These are phyloP conservation scores for Vaccinium darrowii DNA, from an alignment of 148 eudicot genomes.

Conservation along the genomic window DNA sequence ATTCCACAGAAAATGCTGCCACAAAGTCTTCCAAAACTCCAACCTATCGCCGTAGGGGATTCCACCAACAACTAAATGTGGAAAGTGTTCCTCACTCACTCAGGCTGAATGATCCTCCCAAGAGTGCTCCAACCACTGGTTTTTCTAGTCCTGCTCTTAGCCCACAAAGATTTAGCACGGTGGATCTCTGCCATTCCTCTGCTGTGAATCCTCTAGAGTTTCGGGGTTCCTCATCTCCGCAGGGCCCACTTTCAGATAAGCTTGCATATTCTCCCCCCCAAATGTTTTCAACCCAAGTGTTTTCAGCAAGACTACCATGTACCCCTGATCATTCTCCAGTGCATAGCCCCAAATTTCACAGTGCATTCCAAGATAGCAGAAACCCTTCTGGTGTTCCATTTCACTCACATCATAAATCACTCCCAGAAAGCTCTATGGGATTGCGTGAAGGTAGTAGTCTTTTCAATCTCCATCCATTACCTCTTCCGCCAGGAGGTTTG, in stretches of 20 bases:
- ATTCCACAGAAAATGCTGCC: conserved; percentile 33
- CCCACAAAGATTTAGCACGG: conserved; percentile 56
- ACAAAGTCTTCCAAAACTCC: conserved; percentile 34
- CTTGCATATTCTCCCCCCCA: conserved; percentile 16
- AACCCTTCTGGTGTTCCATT: conserved; percentile 33
- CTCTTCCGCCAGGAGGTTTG: conserved; percentile 69
- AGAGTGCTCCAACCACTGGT: conserved; percentile 70
- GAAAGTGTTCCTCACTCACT: conserved; percentile 33
- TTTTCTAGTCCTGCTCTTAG: conserved; percentile 70
- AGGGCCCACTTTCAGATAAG: conserved; percentile 27
- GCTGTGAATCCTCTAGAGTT: conserved; percentile 27
- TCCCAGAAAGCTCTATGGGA: conserved; percentile 39
- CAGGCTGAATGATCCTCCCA: conserved; percentile 40
- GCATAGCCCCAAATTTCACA: conserved; percentile 39
- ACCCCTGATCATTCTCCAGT: conserved; percentile 48
- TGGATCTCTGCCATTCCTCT: conserved; percentile 38
- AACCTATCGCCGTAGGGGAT: conserved; percentile 34
- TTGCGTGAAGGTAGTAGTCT: conserved; percentile 37
- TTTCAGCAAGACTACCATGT: conserved; percentile 19
- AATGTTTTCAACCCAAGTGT: conserved; percentile 18
- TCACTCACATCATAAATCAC: conserved; percentile 42
- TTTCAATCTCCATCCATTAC: conserved; percentile 67
- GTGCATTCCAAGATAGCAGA: conserved; percentile 25
- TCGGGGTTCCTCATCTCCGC: conserved; percentile 31
- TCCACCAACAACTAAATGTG: conserved; percentile 25